A percentile compares a stretch with the other conserved stretches of the same genome.
phyloP scores from a whole-genome alignment of 2,329 filamentous ascomycete species.

The Ampelomyces quisqualis region DNA sequence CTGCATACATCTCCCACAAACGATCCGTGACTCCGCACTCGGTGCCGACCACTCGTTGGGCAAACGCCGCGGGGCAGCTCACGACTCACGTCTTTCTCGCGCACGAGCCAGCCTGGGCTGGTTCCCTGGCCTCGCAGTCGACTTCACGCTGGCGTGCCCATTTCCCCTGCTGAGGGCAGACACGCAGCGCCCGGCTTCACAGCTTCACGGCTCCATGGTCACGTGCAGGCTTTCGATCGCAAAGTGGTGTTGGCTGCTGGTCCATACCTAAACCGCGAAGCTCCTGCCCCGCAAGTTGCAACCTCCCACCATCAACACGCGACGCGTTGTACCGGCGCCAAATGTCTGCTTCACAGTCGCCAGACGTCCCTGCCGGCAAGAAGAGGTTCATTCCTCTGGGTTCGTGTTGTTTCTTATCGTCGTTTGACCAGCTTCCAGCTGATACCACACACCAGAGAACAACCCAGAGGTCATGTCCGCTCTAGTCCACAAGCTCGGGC shows the following conservation, averaged over 20 bases:
- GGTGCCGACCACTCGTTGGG: too few relatives aligned
- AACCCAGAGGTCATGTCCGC: slow-evolving; percentile 90
- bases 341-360: slow-evolving; percentile 35
- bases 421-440: slow-evolving; percentile 3
- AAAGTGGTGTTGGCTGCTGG: slow-evolving; percentile 18
- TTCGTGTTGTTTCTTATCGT: slow-evolving; percentile 13
- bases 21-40: too few relatives aligned
- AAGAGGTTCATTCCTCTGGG: slow-evolving; percentile 45
- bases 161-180: too few relatives aligned
- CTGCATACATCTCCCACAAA: slow-evolving; percentile 26
- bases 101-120: slow-evolving; percentile 28
- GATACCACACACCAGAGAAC: slow-evolving; percentile 52
- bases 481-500: slow-evolving; percentile 81
- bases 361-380: slow-evolving; percentile 33
- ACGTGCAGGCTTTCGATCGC: too few relatives aligned
- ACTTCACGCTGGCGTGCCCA: too few relatives aligned
- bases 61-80: slow-evolving; percentile 23
- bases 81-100: slow-evolving; percentile 6
- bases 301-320: too few relatives aligned
- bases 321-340: slow-evolving; percentile 11
- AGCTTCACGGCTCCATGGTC: too few relatives aligned
- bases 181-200: too few relatives aligned
- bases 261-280: slow-evolving; percentile 8
- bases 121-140: too few relatives aligned
- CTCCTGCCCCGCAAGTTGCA: slow-evolving; percentile 14